Evolutionary conservation across 2,329 filamentous ascomycete genomes (phyloP), one percentile per base, ranked within the genome.

Genomic region (Ceratocystis variospora): DNA sequence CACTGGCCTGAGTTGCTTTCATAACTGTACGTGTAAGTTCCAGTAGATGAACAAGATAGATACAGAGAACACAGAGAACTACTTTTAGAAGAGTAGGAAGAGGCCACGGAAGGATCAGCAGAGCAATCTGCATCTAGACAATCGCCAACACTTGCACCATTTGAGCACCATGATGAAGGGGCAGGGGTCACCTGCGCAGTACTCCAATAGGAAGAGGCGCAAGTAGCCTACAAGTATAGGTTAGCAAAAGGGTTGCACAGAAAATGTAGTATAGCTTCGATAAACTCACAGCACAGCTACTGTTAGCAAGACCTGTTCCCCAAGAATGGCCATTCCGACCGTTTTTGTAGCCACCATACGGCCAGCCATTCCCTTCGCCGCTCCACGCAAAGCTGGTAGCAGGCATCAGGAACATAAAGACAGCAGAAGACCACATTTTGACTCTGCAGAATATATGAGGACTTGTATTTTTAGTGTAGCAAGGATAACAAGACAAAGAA

Each of bases 11-110:
- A 57, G 19, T 63, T 65, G 3, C 62, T 68, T 62, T 63, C 50
- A 46, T 68, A 67, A 55, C 68, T 69, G 69, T 72, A 72, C 19
- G 71, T 72, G 68, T 70, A 72, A 19, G 71, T 72, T 33, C 71
- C 69, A 17, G 68, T 69, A 55, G 64, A 69, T 6, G 50, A 33
- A 66, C 71, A 72, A 17, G 66, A 65, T 31, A 68, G 64, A 66
- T 69, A 70, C 22, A 65, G 57, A 10, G 69, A 69, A 69, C 71
- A 72, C 17, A 70, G 70, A 41, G 71, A 71, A 15, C 67, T 67
- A 1, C 69, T 70, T 57, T 67, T 64, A 15, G 70, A 70, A 5
- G 68, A 68, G 70, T 71, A 72, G 57, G 63, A 67, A 28, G 64
- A 67, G 25, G 68, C 66, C 6, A 69, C 70, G 1, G 68, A 68